These are phyloP conservation scores for Paramecium biaurelia DNA, from an alignment of 73 alveolate genomes.

Conservation along the genomic window DNA sequence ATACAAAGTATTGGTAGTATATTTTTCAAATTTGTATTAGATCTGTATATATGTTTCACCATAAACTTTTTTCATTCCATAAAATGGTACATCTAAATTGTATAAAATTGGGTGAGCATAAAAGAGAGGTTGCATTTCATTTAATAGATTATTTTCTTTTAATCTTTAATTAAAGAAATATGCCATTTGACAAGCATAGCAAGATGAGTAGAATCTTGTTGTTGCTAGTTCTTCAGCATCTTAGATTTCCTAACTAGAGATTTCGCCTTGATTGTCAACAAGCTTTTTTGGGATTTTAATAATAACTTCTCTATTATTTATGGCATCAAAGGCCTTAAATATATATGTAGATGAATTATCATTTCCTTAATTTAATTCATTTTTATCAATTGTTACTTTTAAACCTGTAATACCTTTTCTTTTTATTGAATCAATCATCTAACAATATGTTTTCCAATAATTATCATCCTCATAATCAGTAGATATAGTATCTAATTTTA, in stretches of 20 bases:
- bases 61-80: neutral
- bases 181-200: constrained; percentile 12
- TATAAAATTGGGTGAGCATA: neutral
- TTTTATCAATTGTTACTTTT: neutral
- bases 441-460: neutral
- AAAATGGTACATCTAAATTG: neutral
- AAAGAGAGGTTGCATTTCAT: neutral
- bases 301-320: neutral
- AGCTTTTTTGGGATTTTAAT: neutral
- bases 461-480: neutral
- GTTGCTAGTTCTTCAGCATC: neutral
- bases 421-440: neutral
- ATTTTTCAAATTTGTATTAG: neutral
- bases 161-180: neutral
- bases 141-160: neutral
- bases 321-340: constrained; percentile 24
- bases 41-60: neutral
- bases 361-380: neutral
- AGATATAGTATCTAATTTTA: neutral
- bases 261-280: neutral
- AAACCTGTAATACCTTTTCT: neutral
- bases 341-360: neutral
- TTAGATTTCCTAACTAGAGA: neutral
- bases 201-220: neutral
- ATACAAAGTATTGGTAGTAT: neutral